Conservation (phyloP, 2,329 filamentous ascomycete species). For the Curvularia hawaiiensis region DNA sequence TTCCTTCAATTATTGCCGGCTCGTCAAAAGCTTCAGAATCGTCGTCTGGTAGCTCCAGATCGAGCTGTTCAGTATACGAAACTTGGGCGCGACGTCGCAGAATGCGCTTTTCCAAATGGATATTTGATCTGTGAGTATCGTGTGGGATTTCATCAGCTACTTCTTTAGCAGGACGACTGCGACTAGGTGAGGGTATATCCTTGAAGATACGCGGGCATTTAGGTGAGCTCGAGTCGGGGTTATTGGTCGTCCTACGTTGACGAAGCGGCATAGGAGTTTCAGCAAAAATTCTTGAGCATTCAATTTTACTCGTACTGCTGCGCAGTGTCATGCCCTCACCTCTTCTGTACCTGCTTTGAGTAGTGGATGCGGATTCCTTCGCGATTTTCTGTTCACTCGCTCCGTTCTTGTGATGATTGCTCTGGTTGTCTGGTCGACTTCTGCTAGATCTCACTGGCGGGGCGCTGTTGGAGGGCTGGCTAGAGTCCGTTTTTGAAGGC, state of each 20-base stretch:
- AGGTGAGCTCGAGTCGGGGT: not conserved
- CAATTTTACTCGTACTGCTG: not conserved
- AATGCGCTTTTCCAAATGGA: not conserved
- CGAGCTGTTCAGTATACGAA: conserved; percentile 19
- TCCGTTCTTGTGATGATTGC: not conserved
- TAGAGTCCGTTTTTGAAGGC: not conserved
- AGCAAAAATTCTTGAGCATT: not conserved
- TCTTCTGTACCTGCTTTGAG: not conserved
- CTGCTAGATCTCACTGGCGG: not conserved
- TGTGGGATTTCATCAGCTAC: not conserved
- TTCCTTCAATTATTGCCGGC: conserved; percentile 5
- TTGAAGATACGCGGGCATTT: not conserved
- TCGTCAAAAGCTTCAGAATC: conserved; percentile 7
- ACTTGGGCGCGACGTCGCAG: conserved; percentile 16
- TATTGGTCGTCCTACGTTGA: not conserved
- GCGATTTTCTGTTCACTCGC: not conserved
- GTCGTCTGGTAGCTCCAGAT: conserved; percentile 1
- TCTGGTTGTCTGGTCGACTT: not conserved
- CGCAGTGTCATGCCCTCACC: not conserved
- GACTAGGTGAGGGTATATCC: not conserved
- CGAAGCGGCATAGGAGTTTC: not conserved
- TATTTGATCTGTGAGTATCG: not conserved
- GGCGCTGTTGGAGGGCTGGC: not conserved
- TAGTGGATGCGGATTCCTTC: not conserved
- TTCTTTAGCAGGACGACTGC: not conserved